Percentiles rank a stretch among this genome's conserved stretches.
These are phyloP conservation scores for Penium margaritaceum DNA, from an alignment of 139 green algal genomes.

Conservation along the genomic window DNA sequence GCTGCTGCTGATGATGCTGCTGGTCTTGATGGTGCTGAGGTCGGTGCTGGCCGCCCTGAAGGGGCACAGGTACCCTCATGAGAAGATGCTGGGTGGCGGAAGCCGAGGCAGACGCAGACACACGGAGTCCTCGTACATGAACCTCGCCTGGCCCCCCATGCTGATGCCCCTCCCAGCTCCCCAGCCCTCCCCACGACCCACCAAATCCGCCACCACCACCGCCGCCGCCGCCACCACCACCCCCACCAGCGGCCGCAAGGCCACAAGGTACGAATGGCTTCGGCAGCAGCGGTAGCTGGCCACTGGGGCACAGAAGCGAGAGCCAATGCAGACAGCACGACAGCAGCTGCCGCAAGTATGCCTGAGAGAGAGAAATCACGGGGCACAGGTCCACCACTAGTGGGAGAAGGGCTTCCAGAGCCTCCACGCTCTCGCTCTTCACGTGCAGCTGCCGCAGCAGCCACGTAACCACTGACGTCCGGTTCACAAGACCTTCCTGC, in stretches of 20 bases:
- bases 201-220: too few species aligned
- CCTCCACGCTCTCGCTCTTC: conserved; percentile 13
- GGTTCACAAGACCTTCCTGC: conserved; percentile 17
- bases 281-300: neutral
- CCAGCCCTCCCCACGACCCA: too few species aligned
- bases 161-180: too few species aligned
- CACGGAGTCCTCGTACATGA: too few species aligned
- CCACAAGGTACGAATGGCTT: neutral
- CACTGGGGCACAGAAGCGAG: neutral
- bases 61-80: too few species aligned
- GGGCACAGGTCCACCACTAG: conserved; percentile 11
- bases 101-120: too few species aligned
- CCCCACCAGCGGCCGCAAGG: neutral
- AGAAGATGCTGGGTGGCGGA: too few species aligned
- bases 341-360: neutral
- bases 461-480: conserved; percentile 19
- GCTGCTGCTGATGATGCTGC: too few species aligned
- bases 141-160: too few species aligned
- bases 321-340: neutral
- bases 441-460: conserved; percentile 26
- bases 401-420: conserved; percentile 19
- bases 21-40: too few species aligned
- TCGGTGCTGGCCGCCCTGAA: too few species aligned
- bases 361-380: neutral
- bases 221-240: too few species aligned